phyloP scores from a whole-genome alignment of 1,284 basidiomycete genomes.

The Ceratobasidium sp. region DNA sequence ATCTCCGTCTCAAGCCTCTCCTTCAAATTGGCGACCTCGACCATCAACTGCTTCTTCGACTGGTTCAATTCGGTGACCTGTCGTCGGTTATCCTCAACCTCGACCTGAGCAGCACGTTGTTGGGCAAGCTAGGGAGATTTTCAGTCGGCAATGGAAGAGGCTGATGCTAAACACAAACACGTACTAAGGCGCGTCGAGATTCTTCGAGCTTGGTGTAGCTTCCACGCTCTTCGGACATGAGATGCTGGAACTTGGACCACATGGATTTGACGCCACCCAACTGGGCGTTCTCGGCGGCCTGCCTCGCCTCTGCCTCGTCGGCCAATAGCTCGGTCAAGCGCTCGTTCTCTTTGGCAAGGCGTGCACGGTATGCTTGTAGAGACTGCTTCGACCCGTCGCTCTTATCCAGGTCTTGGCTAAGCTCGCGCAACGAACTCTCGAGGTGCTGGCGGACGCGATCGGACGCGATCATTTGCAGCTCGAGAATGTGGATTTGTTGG shows the following conservation, averaged over 20 bases:
- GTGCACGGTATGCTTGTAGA: constrained; percentile 66
- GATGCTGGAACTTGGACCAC: constrained; percentile 75
- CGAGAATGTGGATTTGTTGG: constrained; percentile 74
- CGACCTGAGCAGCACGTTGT: constrained; percentile 70
- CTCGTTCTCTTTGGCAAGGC: constrained; percentile 69
- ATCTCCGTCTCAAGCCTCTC: constrained; percentile 67
- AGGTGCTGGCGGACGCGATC: constrained; percentile 74
- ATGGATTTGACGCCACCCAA: constrained; percentile 72
- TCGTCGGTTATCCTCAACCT: constrained; percentile 70
- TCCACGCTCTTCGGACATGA: constrained; percentile 68
- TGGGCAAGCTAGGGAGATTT: constrained; percentile 64
- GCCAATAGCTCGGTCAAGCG: constrained; percentile 66
- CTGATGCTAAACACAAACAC: constrained; percentile 49
- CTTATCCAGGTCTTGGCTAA: constrained; percentile 71
- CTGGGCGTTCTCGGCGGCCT: constrained; percentile 68
- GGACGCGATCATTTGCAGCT: constrained; percentile 74
- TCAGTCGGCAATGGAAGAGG: constrained; percentile 31
- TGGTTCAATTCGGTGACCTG: constrained; percentile 69
- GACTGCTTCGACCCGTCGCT: constrained; percentile 74
- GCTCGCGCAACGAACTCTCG: constrained; percentile 68
- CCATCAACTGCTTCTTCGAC: constrained; percentile 67
- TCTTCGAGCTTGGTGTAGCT: constrained; percentile 73
- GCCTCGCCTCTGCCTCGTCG: constrained; percentile 73
- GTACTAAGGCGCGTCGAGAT: constrained; percentile 74
- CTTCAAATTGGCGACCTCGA: constrained; percentile 66